Evolutionary conservation across 2,329 filamentous ascomycete genomes (phyloP), one percentile per base, ranked within the genome.

Genomic region (Intubia oerlemansii): DNA sequence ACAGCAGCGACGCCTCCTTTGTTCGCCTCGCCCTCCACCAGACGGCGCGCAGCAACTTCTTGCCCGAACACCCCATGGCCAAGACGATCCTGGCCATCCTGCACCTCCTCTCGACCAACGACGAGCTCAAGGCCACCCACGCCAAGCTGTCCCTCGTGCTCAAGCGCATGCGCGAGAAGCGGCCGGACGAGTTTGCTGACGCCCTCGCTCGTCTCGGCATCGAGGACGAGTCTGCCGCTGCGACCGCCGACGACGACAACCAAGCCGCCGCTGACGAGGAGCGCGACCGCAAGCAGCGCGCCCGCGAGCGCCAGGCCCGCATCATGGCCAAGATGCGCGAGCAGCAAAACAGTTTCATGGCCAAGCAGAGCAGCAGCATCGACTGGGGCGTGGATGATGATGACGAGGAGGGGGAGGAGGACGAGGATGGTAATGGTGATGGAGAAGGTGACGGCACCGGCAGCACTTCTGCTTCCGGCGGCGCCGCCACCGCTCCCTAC

Each of bases 311-410:
- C 14, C 84, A 95, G 49, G 84, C 84, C 2, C 77, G 71, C 43
- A 81, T 98, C 18, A 93, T 98, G 84, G 88, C 84, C 2, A 82
- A 93, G 44, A 93, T 98, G 51, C 88, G 95, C 47, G 77, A 92
- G 45, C 85, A 98, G 44, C 90, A 95, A 46, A 85, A 90, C 51
- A 88, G 70, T 42, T 98, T 98, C 51, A 56, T 98, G 53, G 76
- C 80, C 32, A 88, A 75, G 38, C 84, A 93, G 48, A 75, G 68
- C n/a, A 62, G 72, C n/a, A 21, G n/a, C 24, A 66, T 92, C 34
- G 78, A 92, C 47, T 92, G 81, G 77, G 82, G 79, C 10, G 77
- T 88, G 34, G 66, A 81, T 28, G 79, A 78, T n/a, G 68, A 77
- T 16, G 75, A 88, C 26, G 65, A 79, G 6, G 24, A 22, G 17